Percentiles rank a stretch among this genome's conserved stretches.
phyloP scores from a whole-genome alignment of 2,329 filamentous ascomycete species.

The Nemania diffusa region DNA sequence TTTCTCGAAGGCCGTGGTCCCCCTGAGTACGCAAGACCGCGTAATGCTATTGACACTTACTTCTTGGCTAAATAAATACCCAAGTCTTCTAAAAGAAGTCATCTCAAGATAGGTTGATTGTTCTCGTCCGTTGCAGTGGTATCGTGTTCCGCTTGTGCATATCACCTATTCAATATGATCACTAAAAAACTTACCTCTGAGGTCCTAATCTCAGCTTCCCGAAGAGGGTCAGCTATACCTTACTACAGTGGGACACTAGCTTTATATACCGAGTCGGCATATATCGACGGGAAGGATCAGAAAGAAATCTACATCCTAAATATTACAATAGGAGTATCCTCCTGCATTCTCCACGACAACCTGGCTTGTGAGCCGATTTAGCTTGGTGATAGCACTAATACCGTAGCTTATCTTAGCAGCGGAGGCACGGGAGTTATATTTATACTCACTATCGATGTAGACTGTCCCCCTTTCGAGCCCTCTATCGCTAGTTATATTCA shows the following conservation, averaged over 20 bases:
- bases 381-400: slow-evolving; percentile 48
- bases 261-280: slow-evolving; percentile 54
- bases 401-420: slow-evolving; percentile 50
- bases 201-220: slow-evolving; percentile 47
- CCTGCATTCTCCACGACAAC: slow-evolving; percentile 43
- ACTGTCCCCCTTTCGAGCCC: slow-evolving; percentile 37
- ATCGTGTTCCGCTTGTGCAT: slow-evolving; percentile 1
- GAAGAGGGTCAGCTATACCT: slow-evolving; percentile 51
- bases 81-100: not conserved
- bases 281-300: slow-evolving; percentile 48
- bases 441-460: slow-evolving; percentile 46
- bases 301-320: slow-evolving; percentile 52
- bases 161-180: slow-evolving; percentile 26
- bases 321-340: slow-evolving; percentile 46
- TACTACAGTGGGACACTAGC: slow-evolving; percentile 55
- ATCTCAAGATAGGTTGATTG: not conserved
- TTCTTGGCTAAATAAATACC: not conserved
- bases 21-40: slow-evolving; percentile 21
- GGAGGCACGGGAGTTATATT: slow-evolving; percentile 48
- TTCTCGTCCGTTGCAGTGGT: not conserved
- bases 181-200: slow-evolving; percentile 49
- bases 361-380: slow-evolving; percentile 51
- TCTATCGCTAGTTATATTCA: slow-evolving; percentile 48
- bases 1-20: not conserved
- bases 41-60: slow-evolving; percentile 3